phyloP scores from a whole-genome alignment of 2,329 filamentous ascomycete genomes.

The Xylaria sp. region DNA sequence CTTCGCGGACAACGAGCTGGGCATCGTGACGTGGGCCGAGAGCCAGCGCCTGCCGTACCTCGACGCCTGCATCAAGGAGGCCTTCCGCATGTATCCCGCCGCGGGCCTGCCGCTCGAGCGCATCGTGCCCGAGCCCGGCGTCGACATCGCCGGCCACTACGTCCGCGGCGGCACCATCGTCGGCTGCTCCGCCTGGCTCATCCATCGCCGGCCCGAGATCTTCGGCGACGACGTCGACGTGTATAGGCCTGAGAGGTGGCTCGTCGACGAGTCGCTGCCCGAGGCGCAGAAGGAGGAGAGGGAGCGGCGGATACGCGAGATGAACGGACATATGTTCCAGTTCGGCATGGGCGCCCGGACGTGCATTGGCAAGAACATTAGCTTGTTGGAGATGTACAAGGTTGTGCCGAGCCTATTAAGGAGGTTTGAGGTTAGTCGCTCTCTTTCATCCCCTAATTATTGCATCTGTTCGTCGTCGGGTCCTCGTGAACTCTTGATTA shows the following conservation, averaged over 20 bases:
- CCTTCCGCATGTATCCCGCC: conserved; percentile 80
- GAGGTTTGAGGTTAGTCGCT: conserved; percentile 67
- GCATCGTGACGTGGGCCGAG: conserved; percentile 76
- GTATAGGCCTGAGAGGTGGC: conserved; percentile 77
- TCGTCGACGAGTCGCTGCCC: conserved; percentile 54
- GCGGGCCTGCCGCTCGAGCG: conserved; percentile 79
- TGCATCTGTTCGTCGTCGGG: neutral
- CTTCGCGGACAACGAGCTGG: conserved; percentile 64
- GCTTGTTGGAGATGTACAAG: conserved; percentile 72
- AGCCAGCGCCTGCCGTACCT: conserved; percentile 78
- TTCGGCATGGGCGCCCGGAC: conserved; percentile 78
- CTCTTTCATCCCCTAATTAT: neutral
- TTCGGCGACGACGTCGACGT: conserved; percentile 75
- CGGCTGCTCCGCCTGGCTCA: conserved; percentile 79
- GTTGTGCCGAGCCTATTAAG: conserved; percentile 69
- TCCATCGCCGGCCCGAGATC: conserved; percentile 74
- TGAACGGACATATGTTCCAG: conserved; percentile 77
- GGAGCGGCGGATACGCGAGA: conserved; percentile 69
- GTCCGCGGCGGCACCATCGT: conserved; percentile 78
- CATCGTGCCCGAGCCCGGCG: conserved; percentile 73
- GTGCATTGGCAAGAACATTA: conserved; percentile 76
- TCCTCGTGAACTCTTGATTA: neutral
- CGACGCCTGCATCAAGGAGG: conserved; percentile 81
- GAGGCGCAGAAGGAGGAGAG: conserved; percentile 52
- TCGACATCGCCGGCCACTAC: conserved; percentile 69